Evolutionary conservation across 441 rosid genomes (phyloP), one percentile per base, ranked within the genome.

Genomic region (Bocquillonia castaneifolia): DNA sequence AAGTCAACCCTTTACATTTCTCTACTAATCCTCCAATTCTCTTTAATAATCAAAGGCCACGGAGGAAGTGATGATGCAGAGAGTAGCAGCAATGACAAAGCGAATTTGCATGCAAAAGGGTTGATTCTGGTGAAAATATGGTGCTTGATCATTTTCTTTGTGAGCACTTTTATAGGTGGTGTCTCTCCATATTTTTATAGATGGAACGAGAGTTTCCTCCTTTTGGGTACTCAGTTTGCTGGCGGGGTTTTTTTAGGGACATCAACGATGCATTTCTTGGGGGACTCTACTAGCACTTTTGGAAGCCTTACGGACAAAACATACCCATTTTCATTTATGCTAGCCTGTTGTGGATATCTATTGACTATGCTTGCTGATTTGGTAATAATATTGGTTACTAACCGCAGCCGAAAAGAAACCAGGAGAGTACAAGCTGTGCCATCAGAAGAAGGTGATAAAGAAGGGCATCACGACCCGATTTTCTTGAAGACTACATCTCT

Each of bases 191-290:
- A 83, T 55, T 86, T 84, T 56, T 76, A 82, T 25, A 78, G 80
- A 72, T 86, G 96, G 96, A 88, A 85, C 63, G 85, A 86, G 78
- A 88, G 74, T 39, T 84, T 88, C 59, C 51, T 90, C 66, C 84
- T 88, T 29, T 34, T 88, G 59, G 94, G 96, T 31, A 90, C 94
- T 9, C 92, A 90, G 65, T 88, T 88, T 72, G 92, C 94, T 9
- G 96, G 96, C 1, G 92, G 94, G 29, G 94, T 88, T 63, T 90
- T 90, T 50, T 79, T 88, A 1, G 96, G 89, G 36, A 90, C 96
- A 6, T 88, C 92, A 45, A 48, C 86, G 72, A 88, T 90, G 89
- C 94, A 88, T 74, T 90, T 90, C 78, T 77, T 90, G 80, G 73
- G 92, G 4, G 92, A 90, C 62, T 78, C 94, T 1, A 75, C 83